Evolutionary conservation across 1,284 basidiomycete species (phyloP), one percentile per base, ranked within the genome.

Genomic region (Rhodofomes roseus): DNA sequence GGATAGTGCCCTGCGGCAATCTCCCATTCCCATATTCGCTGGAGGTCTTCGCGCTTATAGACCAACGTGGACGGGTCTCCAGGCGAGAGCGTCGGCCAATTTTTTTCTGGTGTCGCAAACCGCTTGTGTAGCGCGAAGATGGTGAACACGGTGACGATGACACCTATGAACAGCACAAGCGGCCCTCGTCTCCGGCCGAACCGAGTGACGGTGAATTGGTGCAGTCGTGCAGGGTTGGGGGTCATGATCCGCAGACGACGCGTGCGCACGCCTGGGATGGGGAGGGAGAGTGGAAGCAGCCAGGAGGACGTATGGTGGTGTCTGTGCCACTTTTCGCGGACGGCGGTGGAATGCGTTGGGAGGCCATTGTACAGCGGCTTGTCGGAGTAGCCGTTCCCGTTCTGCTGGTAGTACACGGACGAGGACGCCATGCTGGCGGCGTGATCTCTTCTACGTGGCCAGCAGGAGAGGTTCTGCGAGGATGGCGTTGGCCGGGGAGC

Each of bases 21-120:
- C 75, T 98, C 95, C 94, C 94, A 97, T 65, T 89, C 81, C 95
- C 95, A 97, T 73, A 98, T 91, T 66, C 86, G 82, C 65, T 89
- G 87, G 41, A 96, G 70, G 69, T 96, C 93, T 56, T 89, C 86
- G 54, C 84, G 78, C 46, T 81, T 80, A 64, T 90, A 89, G 43
- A 97, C 87, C 43, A 93, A 80, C 5, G 94, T 95, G 53, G 87
- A 80, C 7, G 88, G 83, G 62, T 91, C 86, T 50, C 79, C 79
- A 51, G 69, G 63, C 62, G 90, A 84, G n/a, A 86, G 83, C 46
- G 83, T 78, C 11, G 87, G 81, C 90, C 91, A 93, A 43, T 82
- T 80, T 66, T 84, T 84, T 57, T 80, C 78, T 63, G 80, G 77
- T 0, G 79, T 78, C 23, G 78, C 81, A 66, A 86, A 84, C 52